Evolutionary conservation across 805 yeast genomes (phyloP), one percentile per base, ranked within the genome.

Genomic region (Ogataea minuta): DNA sequence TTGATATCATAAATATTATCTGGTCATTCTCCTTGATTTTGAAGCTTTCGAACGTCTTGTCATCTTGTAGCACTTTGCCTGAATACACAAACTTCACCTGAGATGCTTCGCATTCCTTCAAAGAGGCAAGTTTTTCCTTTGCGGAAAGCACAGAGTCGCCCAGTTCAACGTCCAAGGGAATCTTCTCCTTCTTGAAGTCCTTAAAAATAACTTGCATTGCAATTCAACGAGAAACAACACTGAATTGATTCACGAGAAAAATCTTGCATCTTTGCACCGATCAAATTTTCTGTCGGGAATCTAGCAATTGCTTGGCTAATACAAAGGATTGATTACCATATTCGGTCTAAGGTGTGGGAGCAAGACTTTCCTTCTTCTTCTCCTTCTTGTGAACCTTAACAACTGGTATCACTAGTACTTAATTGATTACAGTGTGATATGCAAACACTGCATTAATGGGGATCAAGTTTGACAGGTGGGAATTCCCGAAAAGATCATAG

Each of bases 51-150:
- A 91, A 71, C 3, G 84, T 72, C 57, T 87, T 84, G 31, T 77
- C 85, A 67, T 93, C 95, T 55, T 78, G 87, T 35, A 93, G 77
- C 30, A 93, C 91, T 59, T 89, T 89, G 34, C 90, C 79, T 1
- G 97, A 88, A 62, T 83, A 93, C 45, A 93, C 95, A 57, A 93
- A 78, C 67, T 90, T 91, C 60, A 91, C 79, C 56, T 82, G 90
- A 2, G 76, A 63, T 2, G 79, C 74, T 16, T 81, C 91, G 52
- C 87, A 81, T 11, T 73, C 77, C 53, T 85, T 84, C 41, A 73
- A 68, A 14, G 70, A 66, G 1, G 89, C 93, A 36, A 93, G 70
- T 52, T 77, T 77, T 53, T 78, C 81, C 64, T 90, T 91, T 13
- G 81, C 81, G n/a, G 78, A 69, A 10, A 72, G 59, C 23, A 82